Conservation (phyloP, 1,284 basidiomycete species). For the Ceratobasidium sp. region DNA sequence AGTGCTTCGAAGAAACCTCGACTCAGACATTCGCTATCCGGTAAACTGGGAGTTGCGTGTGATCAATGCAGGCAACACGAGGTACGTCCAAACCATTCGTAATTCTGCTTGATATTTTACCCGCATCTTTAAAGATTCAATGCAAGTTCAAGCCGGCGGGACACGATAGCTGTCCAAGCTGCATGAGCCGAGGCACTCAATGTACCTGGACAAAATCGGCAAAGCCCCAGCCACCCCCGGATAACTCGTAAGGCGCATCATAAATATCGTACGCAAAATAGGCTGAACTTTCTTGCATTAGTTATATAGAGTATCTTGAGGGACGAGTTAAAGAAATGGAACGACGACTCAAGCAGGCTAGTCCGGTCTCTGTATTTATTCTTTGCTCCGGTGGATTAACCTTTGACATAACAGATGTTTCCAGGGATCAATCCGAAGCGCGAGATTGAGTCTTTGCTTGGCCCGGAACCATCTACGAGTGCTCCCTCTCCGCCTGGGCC, state of each 20-base stretch:
- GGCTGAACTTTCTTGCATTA: neutral
- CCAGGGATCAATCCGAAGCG: slow-evolving; percentile 12
- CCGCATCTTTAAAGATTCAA: neutral
- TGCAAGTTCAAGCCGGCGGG: slow-evolving; percentile 1
- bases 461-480: neutral
- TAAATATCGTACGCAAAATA: neutral
- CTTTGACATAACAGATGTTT: neutral
- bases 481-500: neutral
- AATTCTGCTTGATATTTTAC: neutral
- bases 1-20: too few species aligned
- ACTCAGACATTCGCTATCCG: neutral
- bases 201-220: neutral
- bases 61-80: neutral
- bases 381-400: neutral
- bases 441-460: neutral
- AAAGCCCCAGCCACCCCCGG: slow-evolving; percentile 9
- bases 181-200: neutral
- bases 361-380: neutral
- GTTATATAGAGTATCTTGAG: slow-evolving; percentile 20
- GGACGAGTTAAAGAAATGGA: slow-evolving; percentile 1
- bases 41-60: neutral
- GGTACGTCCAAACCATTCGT: neutral
- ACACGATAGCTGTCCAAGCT: neutral
- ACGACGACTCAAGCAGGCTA: neutral
- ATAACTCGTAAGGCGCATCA: neutral